Conservation (phyloP, 2,329 filamentous ascomycete species). For the Monosporascus sp. region DNA sequence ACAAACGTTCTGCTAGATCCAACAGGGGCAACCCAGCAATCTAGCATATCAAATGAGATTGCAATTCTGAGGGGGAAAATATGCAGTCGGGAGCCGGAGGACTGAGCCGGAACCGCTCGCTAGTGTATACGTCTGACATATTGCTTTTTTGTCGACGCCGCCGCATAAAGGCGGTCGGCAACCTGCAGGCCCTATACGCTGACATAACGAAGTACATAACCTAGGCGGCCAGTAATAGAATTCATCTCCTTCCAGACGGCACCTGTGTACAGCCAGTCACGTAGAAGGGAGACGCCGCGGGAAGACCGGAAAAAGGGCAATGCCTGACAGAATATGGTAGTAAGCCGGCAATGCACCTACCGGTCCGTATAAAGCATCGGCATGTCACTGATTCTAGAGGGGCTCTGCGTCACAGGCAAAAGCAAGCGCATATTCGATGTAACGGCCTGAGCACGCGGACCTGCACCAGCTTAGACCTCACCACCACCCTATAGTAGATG, state of each 20-base stretch:
- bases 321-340: not conserved
- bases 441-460: not conserved
- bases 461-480: not conserved
- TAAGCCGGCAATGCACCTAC: not conserved
- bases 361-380: not conserved
- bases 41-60: too few relatives aligned
- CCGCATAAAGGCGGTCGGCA: not conserved
- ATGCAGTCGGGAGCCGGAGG: not conserved
- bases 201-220: not conserved
- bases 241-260: too few relatives aligned
- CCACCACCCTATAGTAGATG: not conserved
- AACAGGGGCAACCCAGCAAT: too few relatives aligned
- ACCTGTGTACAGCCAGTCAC: not conserved
- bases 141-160: not conserved
- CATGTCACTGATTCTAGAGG: too few relatives aligned
- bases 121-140: not conserved
- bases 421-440: too few relatives aligned
- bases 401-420: too few relatives aligned
- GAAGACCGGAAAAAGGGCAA: not conserved
- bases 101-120: not conserved
- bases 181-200: too few relatives aligned
- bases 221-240: not conserved
- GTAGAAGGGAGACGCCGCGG: too few relatives aligned
- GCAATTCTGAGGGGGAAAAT: not conserved
- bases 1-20: too few relatives aligned